Percentiles rank a stretch among this genome's conserved stretches.
Evolutionary conservation across 768 basidiomycete genomes (phyloP).

Genomic region (Phallus indusiatus): DNA sequence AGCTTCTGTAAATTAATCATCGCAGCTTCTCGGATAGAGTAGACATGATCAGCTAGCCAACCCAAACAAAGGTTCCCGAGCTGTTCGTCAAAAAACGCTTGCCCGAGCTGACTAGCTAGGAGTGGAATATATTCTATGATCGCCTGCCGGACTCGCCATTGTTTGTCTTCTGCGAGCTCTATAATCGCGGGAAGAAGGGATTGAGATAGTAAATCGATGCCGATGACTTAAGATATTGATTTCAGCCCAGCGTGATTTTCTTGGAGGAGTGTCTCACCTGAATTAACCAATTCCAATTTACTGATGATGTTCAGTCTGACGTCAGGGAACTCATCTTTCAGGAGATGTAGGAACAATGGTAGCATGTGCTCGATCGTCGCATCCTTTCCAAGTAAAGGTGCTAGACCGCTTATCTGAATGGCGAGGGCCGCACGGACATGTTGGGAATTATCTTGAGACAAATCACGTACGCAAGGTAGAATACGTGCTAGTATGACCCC

Average conservation of each 20-base stretch:
- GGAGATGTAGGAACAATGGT: constrained; percentile 88
- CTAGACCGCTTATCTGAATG: constrained; percentile 91
- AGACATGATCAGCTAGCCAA: constrained; percentile 97
- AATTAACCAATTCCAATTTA: constrained; percentile 93
- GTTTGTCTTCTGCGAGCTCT: constrained; percentile 97
- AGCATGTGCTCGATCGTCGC: constrained; percentile 94
- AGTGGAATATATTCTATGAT: constrained; percentile 99
- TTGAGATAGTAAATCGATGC: constrained; percentile 88
- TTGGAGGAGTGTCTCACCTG: constrained; percentile 44
- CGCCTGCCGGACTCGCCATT: constrained; percentile 98
- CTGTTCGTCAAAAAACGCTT: constrained; percentile 95
- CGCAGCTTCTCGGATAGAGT: constrained; percentile 97
- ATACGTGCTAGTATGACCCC: constrained; percentile 90
- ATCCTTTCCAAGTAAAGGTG: constrained; percentile 87
- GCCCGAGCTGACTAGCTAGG: constrained; percentile 94
- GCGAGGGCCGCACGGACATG: constrained; percentile 96
- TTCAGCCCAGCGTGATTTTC: constrained; percentile 11
- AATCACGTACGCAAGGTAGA: constrained; percentile 89
- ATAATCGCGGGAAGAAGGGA: constrained; percentile 96
- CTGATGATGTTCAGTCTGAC: constrained; percentile 97
- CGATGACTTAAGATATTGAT: constrained; percentile 63
- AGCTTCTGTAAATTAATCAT: constrained; percentile 94
- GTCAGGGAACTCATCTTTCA: constrained; percentile 99
- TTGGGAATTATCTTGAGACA: constrained; percentile 89
- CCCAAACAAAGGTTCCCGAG: constrained; percentile 97